A percentile compares a stretch with the other conserved stretches of the same genome.
These are phyloP conservation scores for Acanthamoeba divionensis DNA, from an alignment of 208 protist species.

Conservation along the genomic window DNA sequence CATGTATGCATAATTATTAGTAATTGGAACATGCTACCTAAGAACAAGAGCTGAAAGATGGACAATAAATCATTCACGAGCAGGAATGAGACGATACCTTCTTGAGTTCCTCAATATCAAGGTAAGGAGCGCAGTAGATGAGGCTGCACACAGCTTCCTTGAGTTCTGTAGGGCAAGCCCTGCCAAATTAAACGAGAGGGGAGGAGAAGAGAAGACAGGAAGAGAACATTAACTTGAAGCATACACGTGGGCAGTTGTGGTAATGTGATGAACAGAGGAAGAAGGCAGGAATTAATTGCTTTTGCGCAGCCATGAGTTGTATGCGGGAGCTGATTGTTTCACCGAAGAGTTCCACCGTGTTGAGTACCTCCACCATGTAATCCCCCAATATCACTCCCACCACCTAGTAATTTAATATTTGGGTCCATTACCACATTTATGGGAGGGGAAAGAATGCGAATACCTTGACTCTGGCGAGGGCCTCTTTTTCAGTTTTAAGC, in stretches of 20 bases:
- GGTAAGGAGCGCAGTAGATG: constrained; percentile 34
- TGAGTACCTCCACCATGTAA: constrained; percentile 31
- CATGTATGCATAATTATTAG: neutral
- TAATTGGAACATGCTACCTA: neutral
- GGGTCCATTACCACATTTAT: neutral
- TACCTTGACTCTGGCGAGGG: neutral
- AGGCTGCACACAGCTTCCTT: constrained; percentile 28
- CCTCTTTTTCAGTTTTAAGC: neutral
- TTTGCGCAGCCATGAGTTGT: neutral
- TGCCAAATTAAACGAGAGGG: neutral
- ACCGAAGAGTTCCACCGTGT: constrained; percentile 23
- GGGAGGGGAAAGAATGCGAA: neutral
- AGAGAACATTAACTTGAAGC: neutral
- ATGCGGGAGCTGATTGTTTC: constrained; percentile 17
- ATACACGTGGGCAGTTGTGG: neutral
- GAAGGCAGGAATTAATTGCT: neutral
- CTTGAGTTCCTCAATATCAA: constrained; percentile 6
- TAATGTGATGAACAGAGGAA: neutral
- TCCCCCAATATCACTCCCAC: constrained; percentile 22
- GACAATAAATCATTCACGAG: neutral
- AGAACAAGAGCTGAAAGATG: neutral
- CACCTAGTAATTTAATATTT: neutral
- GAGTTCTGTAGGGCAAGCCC: neutral
- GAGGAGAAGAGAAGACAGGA: neutral
- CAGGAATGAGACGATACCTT: neutral